Evolutionary conservation across 768 basidiomycete genomes (phyloP).

Genomic region (Mycena filopes): DNA sequence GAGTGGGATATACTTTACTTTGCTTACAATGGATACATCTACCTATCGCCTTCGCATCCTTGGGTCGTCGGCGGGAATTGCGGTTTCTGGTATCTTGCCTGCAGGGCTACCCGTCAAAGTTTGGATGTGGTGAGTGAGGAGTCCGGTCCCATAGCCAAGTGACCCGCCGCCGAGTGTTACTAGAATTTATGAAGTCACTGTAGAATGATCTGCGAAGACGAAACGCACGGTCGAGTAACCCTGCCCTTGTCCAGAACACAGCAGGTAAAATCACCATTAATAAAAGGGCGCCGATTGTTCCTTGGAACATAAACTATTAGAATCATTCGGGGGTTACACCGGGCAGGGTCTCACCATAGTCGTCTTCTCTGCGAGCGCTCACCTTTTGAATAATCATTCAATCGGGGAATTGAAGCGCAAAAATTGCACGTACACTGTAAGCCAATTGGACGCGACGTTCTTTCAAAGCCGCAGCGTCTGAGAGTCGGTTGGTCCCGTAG

Average conservation of each 20-base stretch:
- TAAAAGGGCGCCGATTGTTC: constrained; percentile 77
- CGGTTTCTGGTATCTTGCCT: constrained; percentile 47
- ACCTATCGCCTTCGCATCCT: constrained; percentile 26
- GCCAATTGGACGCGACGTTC: constrained; percentile 12
- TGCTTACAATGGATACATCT: constrained; percentile 1
- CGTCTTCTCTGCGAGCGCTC: constrained; percentile 61
- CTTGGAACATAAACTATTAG: too few relatives aligned
- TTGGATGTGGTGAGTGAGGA: constrained; percentile 66
- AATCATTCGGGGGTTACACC: too few relatives aligned
- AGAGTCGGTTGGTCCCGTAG: constrained; percentile 17
- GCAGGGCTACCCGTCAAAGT: constrained; percentile 62
- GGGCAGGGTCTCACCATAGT: too few relatives aligned
- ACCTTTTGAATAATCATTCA: constrained; percentile 20
- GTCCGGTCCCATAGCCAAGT: constrained; percentile 69
- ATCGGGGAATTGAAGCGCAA: background rate
- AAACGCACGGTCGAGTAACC: constrained; percentile 65
- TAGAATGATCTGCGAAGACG: background rate
- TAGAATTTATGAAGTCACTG: constrained; percentile 37
- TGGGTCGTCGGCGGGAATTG: constrained; percentile 45
- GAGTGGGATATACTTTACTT: background rate
- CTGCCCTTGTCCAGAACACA: constrained; percentile 77
- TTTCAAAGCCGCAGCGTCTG: constrained; percentile 27
- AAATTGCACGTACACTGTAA: constrained; percentile 15
- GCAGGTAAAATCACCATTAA: constrained; percentile 74
- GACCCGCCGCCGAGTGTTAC: constrained; percentile 81